A percentile compares a stretch with the other conserved stretches of the same genome.
Conservation (phyloP, 2,329 filamentous ascomycete species). For the Shiraia sp. region DNA sequence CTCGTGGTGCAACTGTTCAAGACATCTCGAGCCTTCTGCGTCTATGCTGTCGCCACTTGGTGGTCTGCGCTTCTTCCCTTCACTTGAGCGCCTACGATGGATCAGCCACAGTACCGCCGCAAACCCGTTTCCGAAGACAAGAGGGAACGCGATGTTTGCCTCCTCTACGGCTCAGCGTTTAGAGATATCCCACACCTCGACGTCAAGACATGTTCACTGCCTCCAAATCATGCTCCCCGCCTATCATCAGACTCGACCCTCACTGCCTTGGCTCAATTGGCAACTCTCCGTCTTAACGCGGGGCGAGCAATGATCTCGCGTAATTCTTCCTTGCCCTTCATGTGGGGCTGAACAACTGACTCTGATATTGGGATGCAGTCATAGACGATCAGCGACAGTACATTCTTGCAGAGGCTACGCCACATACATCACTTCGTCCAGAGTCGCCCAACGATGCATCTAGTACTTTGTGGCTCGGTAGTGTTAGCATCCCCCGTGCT, state of each 20-base stretch:
- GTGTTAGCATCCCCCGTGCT: conserved; percentile 31
- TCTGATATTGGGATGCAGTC: too few relatives aligned
- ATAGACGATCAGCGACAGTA: conserved; percentile 41
- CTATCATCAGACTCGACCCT: conserved; percentile 34
- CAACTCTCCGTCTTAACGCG: conserved; percentile 37
- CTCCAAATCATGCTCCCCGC: conserved; percentile 19
- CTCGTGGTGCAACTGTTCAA: too few relatives aligned
- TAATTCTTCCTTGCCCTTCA: too few relatives aligned
- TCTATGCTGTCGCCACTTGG: too few relatives aligned
- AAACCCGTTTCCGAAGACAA: conserved; percentile 7
- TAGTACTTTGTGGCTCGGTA: conserved; percentile 32
- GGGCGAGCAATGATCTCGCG: conserved; percentile 40
- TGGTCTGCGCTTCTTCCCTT: too few relatives aligned
- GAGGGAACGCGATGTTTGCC: conserved; percentile 32
- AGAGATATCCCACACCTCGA: conserved; percentile 26
- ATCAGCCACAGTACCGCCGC: neutral
- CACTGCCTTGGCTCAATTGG: conserved; percentile 42
- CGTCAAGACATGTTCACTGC: conserved; percentile 9
- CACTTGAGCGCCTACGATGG: neutral
- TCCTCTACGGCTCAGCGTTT: conserved; percentile 31
- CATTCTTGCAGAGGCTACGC: conserved; percentile 45
- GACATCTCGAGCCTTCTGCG: too few relatives aligned
- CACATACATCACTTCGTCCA: conserved; percentile 26
- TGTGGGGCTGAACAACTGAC: too few relatives aligned
- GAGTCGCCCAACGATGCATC: conserved; percentile 7